These are phyloP conservation scores for Schizophyllum commune DNA, from an alignment of 1,284 basidiomycete genomes.

Conservation along the genomic window DNA sequence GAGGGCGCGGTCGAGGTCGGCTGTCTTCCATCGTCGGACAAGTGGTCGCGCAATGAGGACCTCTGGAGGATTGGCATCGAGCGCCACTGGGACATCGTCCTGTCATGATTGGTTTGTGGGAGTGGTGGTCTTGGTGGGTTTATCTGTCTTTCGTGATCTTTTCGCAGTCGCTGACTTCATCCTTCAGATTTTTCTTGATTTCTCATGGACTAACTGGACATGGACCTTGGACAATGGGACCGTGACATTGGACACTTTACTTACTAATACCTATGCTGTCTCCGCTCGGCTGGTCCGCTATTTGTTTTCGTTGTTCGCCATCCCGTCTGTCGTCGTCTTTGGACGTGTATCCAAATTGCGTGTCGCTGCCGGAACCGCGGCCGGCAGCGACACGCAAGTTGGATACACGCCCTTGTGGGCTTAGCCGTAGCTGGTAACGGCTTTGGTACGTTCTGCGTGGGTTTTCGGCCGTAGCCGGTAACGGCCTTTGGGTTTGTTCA, in stretches of 20 bases:
- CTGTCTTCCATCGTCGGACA: neutral
- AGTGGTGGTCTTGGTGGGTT: neutral
- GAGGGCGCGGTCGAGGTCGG: neutral
- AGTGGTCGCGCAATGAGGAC: neutral
- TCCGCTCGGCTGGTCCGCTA: too few species aligned
- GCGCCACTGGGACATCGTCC: neutral
- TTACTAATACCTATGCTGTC: too few species aligned
- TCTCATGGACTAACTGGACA: too few species aligned
- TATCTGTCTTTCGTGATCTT: too few species aligned
- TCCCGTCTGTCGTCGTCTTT: neutral
- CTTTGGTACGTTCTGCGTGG: too few species aligned
- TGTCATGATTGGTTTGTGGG: neutral
- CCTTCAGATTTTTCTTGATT: too few species aligned
- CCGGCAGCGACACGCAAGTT: neutral
- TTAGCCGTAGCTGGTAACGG: neutral
- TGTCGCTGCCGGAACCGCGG: neutral
- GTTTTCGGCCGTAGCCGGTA: neutral
- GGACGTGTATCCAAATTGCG: neutral
- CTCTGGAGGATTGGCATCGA: neutral
- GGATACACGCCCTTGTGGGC: too few species aligned
- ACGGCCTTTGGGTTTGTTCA: neutral
- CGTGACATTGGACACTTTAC: too few species aligned
- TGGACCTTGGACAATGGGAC: too few species aligned
- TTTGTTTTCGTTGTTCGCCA: too few species aligned
- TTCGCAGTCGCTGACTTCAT: too few species aligned